phyloP scores from a whole-genome alignment of 495 filamentous ascomycete species.

The Talaromyces trachyspermus region DNA sequence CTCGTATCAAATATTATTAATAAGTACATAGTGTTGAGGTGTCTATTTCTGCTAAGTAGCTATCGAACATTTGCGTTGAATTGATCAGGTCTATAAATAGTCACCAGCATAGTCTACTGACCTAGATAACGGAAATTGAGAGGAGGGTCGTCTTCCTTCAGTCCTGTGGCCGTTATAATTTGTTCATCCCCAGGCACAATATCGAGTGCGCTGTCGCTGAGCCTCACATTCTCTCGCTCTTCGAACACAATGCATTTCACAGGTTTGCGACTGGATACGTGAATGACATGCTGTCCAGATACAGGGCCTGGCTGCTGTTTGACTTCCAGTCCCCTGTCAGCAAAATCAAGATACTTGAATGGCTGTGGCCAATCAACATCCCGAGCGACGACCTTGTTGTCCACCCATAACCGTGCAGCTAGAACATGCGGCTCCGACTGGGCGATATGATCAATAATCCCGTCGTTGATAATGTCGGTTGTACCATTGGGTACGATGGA shows the following conservation, averaged over 20 bases:
- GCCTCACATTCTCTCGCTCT: conserved; percentile 26
- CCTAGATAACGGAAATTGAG: conserved; percentile 15
- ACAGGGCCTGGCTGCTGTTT: conserved; percentile 11
- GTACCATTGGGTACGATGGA: conserved; percentile 61
- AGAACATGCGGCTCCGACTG: conserved; percentile 50
- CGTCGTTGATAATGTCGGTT: conserved; percentile 60
- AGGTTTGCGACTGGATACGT: conserved; percentile 24
- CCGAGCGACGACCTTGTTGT: conserved; percentile 58
- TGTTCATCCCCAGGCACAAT: conserved; percentile 41
- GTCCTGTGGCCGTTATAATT: conserved; percentile 26
- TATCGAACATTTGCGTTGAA: too few relatives aligned
- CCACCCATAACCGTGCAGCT: conserved; percentile 51
- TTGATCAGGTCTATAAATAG: neutral
- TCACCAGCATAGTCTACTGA: neutral
- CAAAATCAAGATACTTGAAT: conserved; percentile 75
- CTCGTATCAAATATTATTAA: too few relatives aligned
- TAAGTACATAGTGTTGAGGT: too few relatives aligned
- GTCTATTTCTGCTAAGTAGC: too few relatives aligned
- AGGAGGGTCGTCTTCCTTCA: conserved; percentile 25
- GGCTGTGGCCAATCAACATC: conserved; percentile 92
- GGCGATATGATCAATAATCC: conserved; percentile 46
- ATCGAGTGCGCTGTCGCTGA: conserved; percentile 40
- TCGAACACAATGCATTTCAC: conserved; percentile 37
- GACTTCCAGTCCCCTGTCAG: conserved; percentile 29
- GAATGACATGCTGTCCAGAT: conserved; percentile 11